Evolutionary conservation across 768 basidiomycete species (phyloP).

Genomic region (Naganishia vaughanmartiniae): DNA sequence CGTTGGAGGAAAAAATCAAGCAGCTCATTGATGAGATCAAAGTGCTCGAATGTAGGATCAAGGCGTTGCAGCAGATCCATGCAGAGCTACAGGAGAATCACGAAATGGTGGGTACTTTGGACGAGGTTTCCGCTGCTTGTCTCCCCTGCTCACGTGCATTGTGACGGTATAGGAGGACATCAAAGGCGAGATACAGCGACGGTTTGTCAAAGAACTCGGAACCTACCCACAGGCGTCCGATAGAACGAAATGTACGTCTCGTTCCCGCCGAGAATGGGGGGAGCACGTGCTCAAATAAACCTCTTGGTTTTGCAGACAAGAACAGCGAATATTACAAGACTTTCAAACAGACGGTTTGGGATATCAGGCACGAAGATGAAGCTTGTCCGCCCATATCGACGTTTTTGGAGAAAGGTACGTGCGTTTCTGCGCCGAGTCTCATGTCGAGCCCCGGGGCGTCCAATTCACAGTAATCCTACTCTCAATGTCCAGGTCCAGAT

Average conservation of each 20-base stretch:
- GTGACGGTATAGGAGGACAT: constrained; percentile 5
- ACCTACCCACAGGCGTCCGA: constrained; percentile 16
- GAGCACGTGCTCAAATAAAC: not conserved
- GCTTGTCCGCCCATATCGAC: constrained; percentile 43
- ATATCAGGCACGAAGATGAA: constrained; percentile 36
- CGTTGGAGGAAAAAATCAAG: constrained; percentile 22
- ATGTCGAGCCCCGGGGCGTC: too few relatives aligned
- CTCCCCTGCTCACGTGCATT: not conserved
- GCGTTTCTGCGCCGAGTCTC: too few relatives aligned
- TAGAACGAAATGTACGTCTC: constrained; percentile 27
- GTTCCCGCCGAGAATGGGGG: too few relatives aligned
- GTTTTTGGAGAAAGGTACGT: constrained; percentile 39
- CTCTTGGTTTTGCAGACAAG: constrained; percentile 19
- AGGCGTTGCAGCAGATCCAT: not conserved
- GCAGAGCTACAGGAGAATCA: constrained; percentile 1
- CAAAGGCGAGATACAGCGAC: not conserved
- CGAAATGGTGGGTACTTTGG: not conserved
- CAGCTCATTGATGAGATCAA: constrained; percentile 16
- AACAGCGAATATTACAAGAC: constrained; percentile 8
- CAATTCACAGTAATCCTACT: too few relatives aligned
- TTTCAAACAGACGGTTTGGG: constrained; percentile 30
- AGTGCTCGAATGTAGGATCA: constrained; percentile 7
- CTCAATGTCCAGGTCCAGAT: constrained; percentile 50
- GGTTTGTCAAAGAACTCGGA: constrained; percentile 8
- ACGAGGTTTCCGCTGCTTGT: not conserved